Evolutionary conservation across 2,329 filamentous ascomycete species (phyloP), one percentile per base, ranked within the genome.

Genomic region (Celoporthe dispersa): DNA sequence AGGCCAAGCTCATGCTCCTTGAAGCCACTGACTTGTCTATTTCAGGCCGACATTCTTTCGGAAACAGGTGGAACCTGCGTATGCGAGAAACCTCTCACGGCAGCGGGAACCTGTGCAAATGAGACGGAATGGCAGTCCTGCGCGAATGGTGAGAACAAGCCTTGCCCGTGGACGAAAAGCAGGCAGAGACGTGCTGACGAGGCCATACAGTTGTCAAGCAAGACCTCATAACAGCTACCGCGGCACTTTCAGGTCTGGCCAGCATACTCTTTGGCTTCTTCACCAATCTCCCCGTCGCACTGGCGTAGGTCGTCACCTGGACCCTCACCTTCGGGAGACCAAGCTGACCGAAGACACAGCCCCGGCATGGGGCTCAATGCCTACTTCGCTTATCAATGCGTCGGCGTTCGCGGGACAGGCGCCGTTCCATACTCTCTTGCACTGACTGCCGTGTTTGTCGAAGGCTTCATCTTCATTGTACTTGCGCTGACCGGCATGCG

Each of bases 161-260:
- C 3, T 33, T 53, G 6, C 44, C 1, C 28, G 53, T 31, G 28
- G 28, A 14, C 67, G 85, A 89, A 14, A 2, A 19, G 1, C 1
- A n/a, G 44, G 4, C 28, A 39, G 0, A 5, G 6, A 31, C 12
- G 31, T 8, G 19, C 44, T 72, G 19, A 72, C 48, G 28, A 53
- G 35, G 14, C 19, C 12, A 11, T 59, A 8, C 37, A 72, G 70
- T 70, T 39, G 70, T 97, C 72, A 91, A 92, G 73, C 88, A 91
- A 41, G 93, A 97, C 78, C 82, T 96, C 25, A 90, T 96, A 69
- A 97, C 93, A 1, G 92, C 92, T 3, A 97, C 94, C 0, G 91
- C 93, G n/a, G 92, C 92, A 12, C 88, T 96, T 66, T 85, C 92
- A 7, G 93, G 92, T 8, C 83, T 96, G 70, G 87, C 91, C 0